phyloP scores from a whole-genome alignment of 2,329 filamentous ascomycete species.

The Exophiala sp. region DNA sequence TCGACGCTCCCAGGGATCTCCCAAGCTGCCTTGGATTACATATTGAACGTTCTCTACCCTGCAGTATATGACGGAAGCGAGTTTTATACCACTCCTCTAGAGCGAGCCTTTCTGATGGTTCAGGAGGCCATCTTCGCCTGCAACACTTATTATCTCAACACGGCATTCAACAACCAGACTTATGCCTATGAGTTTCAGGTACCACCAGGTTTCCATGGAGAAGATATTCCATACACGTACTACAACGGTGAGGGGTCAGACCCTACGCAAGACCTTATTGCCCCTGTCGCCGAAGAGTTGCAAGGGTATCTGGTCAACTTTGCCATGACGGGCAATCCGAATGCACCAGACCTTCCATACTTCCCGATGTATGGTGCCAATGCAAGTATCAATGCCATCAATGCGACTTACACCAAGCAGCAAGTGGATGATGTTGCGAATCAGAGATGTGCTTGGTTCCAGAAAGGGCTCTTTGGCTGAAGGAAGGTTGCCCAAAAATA shows the following conservation, averaged over 20 bases:
- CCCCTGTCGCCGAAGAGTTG: conserved; percentile 34
- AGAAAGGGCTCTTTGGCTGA: conserved; percentile 43
- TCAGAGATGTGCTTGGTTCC: conserved; percentile 53
- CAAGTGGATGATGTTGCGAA: conserved; percentile 47
- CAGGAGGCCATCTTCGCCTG: conserved; percentile 49
- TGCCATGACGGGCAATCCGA: conserved; percentile 35
- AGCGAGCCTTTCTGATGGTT: conserved; percentile 41
- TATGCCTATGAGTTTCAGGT: conserved; percentile 54
- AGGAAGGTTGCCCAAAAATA: not conserved
- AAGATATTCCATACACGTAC: conserved; percentile 53
- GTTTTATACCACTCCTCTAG: conserved; percentile 45
- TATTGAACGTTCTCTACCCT: conserved; percentile 51
- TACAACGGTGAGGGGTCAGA: conserved; percentile 41
- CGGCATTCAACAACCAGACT: conserved; percentile 48
- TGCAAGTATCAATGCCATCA: conserved; percentile 44
- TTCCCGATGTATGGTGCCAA: conserved; percentile 49
- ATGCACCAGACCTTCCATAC: conserved; percentile 34
- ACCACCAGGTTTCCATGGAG: conserved; percentile 52
- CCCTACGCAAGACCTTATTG: conserved; percentile 34
- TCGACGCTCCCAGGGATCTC: conserved; percentile 28
- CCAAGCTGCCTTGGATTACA: conserved; percentile 37
- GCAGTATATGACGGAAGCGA: conserved; percentile 47
- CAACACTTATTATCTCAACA: conserved; percentile 53
- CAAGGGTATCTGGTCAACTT: conserved; percentile 41
- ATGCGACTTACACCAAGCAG: conserved; percentile 40